Evolutionary conservation across 495 filamentous ascomycete genomes (phyloP).

Genomic region (Hypoxylon fragiforme): DNA sequence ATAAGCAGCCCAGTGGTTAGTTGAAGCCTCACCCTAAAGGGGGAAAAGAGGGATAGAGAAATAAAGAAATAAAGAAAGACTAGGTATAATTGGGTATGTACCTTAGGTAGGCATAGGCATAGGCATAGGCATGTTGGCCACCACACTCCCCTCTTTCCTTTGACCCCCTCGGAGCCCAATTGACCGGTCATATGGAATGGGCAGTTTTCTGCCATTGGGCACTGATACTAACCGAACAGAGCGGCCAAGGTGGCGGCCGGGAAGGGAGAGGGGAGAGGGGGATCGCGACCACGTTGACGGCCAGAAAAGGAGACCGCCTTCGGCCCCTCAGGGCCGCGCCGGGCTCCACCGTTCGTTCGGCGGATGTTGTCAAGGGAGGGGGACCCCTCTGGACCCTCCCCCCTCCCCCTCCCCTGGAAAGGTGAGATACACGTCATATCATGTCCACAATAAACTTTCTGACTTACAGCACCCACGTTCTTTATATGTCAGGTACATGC

Average conservation of each 20-base stretch:
- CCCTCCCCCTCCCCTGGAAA: no score
- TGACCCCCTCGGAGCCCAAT: slow-evolving; percentile 27
- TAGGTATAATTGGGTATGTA: no score
- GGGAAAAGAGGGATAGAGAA: neutral
- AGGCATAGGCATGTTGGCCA: slow-evolving; percentile 16
- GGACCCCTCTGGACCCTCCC: neutral
- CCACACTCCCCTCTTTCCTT: slow-evolving; percentile 2
- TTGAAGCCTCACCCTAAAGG: slow-evolving; percentile 13
- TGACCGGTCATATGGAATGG: slow-evolving; percentile 28
- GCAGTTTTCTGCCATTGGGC: slow-evolving; percentile 32
- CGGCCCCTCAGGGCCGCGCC: slow-evolving; percentile 33
- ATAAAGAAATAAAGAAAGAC: neutral
- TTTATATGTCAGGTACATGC: slow-evolving; percentile 35
- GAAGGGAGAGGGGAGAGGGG: slow-evolving; percentile 10
- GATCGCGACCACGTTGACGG: slow-evolving; percentile 31
- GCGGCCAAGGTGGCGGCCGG: slow-evolving; percentile 5
- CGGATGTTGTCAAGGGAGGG: slow-evolving; percentile 12
- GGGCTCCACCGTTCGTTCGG: slow-evolving; percentile 31
- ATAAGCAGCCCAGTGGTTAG: slow-evolving; percentile 1
- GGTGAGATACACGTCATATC: slow-evolving; percentile 27
- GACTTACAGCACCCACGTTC: slow-evolving; percentile 35
- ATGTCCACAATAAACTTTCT: slow-evolving; percentile 20
- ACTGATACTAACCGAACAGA: slow-evolving; percentile 32
- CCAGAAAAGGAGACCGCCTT: slow-evolving; percentile 34
- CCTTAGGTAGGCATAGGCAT: no score